These are phyloP conservation scores for Moniliophthora roreri DNA, from an alignment of 1,284 basidiomycete genomes.

Conservation along the genomic window DNA sequence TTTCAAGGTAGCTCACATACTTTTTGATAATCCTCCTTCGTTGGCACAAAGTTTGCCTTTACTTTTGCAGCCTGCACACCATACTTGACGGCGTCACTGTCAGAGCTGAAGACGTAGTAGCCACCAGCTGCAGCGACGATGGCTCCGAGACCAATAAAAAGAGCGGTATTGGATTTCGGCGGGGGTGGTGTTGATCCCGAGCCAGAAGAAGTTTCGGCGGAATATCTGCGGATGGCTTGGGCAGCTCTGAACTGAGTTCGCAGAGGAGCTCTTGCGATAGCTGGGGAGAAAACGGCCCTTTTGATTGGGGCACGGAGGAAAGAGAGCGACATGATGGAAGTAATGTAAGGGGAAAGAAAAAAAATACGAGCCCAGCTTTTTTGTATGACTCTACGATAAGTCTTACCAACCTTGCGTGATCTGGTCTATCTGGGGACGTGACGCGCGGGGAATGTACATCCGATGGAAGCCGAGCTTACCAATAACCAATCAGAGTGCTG, in stretches of 20 bases:
- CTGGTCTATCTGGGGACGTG: too few relatives aligned
- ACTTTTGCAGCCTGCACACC: slow-evolving; percentile 62
- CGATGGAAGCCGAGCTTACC: too few relatives aligned
- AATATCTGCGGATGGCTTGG: slow-evolving; percentile 48
- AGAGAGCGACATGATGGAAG: slow-evolving; percentile 46
- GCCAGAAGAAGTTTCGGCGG: slow-evolving; percentile 46
- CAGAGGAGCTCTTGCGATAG: slow-evolving; percentile 26
- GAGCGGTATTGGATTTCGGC: slow-evolving; percentile 48
- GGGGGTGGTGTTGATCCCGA: slow-evolving; percentile 33
- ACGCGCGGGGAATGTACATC: too few relatives aligned
- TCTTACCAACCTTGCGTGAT: slow-evolving; percentile 13
- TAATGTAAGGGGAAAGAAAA: background rate
- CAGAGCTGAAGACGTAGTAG: slow-evolving; percentile 56
- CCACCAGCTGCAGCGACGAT: slow-evolving; percentile 48
- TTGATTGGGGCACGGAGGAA: slow-evolving; percentile 47
- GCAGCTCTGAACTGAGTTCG: slow-evolving; percentile 30
- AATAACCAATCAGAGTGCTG: background rate
- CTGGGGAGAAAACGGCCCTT: slow-evolving; percentile 37
- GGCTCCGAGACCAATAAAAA: slow-evolving; percentile 58
- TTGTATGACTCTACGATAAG: background rate
- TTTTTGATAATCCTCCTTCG: slow-evolving; percentile 86
- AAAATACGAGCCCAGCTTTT: background rate
- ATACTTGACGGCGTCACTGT: slow-evolving; percentile 52
- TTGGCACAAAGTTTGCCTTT: slow-evolving; percentile 62
- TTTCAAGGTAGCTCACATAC: slow-evolving; percentile 32